Evolutionary conservation across 768 basidiomycete species (phyloP).

Genomic region (Rhodotorula taiwanensis): DNA sequence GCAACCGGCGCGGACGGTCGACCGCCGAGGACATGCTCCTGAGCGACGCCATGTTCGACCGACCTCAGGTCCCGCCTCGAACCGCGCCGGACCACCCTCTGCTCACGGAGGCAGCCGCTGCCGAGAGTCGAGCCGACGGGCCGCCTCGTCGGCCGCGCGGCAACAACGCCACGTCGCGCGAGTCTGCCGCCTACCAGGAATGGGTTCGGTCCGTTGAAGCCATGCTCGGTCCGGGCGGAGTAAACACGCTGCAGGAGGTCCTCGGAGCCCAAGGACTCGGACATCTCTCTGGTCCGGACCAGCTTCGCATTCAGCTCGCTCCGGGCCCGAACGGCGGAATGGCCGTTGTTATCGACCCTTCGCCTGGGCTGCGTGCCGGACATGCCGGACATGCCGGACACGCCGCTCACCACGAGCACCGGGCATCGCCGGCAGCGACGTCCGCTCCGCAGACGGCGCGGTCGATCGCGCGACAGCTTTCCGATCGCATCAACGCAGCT

Average conservation of each 20-base stretch:
- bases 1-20: conserved; percentile 23
- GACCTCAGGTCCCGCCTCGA: conserved; percentile 13
- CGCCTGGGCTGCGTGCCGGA: conserved; percentile 16
- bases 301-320: conserved; percentile 31
- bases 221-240: conserved; percentile 70
- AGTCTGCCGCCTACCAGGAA: conserved; percentile 49
- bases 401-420: background rate
- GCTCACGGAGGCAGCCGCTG: conserved; percentile 54
- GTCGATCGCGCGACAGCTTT: conserved; percentile 25
- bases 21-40: conserved; percentile 33
- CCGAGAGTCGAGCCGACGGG: conserved; percentile 42
- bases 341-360: conserved; percentile 33
- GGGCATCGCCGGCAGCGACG: background rate
- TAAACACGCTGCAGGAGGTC: conserved; percentile 76
- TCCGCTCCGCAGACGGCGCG: background rate
- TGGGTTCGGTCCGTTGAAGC: conserved; percentile 55
- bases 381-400: background rate
- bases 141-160: conserved; percentile 49
- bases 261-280: conserved; percentile 45
- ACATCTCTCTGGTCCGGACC: conserved; percentile 24
- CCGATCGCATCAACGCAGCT: conserved; percentile 33
- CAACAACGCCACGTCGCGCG: conserved; percentile 42
- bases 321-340: conserved; percentile 32
- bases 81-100: conserved; percentile 65
- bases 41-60: conserved; percentile 43